These are phyloP conservation scores for Globisporangium ultimum DNA, from an alignment of 352 stramenopile species.

Conservation along the genomic window DNA sequence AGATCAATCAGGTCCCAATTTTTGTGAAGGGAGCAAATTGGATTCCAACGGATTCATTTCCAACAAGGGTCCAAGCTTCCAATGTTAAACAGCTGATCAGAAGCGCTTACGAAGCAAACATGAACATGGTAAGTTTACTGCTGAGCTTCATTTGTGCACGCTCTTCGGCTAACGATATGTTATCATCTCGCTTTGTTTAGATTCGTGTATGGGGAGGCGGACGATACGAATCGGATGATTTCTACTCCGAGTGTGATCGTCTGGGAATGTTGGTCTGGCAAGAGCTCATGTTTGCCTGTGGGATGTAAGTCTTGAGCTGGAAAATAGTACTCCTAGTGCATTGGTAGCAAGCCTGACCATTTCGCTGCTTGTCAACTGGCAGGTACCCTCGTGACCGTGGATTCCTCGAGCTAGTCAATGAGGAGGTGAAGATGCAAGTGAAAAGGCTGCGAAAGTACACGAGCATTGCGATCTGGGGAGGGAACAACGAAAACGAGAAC, in stretches of 20 bases:
- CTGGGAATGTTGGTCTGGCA: slow-evolving; percentile 88
- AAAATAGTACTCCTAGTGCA: not conserved
- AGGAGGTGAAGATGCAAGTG: slow-evolving; percentile 68
- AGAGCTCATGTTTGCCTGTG: slow-evolving; percentile 90
- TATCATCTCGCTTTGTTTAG: slow-evolving; percentile 15
- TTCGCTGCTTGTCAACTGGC: not conserved
- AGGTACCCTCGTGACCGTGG: slow-evolving; percentile 52
- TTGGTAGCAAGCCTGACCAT: not conserved
- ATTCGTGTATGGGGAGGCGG: slow-evolving; percentile 87
- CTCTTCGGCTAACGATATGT: not conserved
- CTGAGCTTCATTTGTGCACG: not conserved
- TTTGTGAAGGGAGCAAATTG: slow-evolving; percentile 82
- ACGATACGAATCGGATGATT: slow-evolving; percentile 78
- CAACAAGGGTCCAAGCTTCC: slow-evolving; percentile 38
- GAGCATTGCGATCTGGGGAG: slow-evolving; percentile 86
- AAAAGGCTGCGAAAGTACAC: slow-evolving; percentile 67
- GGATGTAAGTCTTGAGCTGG: slow-evolving; percentile 45
- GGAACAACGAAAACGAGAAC: slow-evolving; percentile 90
- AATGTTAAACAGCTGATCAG: slow-evolving; percentile 47
- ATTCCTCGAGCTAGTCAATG: slow-evolving; percentile 53
- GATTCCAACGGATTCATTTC: slow-evolving; percentile 77
- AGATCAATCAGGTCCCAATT: slow-evolving; percentile 58
- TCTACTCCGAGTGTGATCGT: slow-evolving; percentile 80
- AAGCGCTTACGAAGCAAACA: slow-evolving; percentile 61
- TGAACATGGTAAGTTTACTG: slow-evolving; percentile 71